Conservation (phyloP, 768 basidiomycete species). For the Psilocybe subaeruginosa region DNA sequence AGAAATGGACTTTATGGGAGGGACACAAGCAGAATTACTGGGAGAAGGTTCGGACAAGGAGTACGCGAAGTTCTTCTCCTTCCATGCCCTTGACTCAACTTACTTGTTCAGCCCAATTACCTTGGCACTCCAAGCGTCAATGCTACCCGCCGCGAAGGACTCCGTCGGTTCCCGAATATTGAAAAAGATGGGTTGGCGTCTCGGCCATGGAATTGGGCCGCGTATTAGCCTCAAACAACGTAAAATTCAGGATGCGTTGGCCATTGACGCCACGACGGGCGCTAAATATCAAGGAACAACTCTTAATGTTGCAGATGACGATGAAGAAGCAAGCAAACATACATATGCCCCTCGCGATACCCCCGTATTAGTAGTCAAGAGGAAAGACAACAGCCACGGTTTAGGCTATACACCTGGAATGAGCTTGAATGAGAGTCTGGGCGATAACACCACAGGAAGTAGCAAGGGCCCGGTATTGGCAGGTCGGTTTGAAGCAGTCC, state of each 20-base stretch:
- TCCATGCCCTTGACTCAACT: background rate
- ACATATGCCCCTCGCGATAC: conserved; percentile 85
- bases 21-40: conserved; percentile 50
- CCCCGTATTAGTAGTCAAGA: conserved; percentile 56
- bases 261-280: conserved; percentile 35
- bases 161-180: conserved; percentile 86
- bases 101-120: conserved; percentile 55
- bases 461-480: conserved; percentile 57
- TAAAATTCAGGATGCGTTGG: conserved; percentile 67
- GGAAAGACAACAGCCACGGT: conserved; percentile 81
- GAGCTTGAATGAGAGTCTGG: conserved; percentile 63
- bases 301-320: conserved; percentile 53
- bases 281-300: conserved; percentile 31
- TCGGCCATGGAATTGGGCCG: conserved; percentile 93
- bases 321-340: conserved; percentile 87
- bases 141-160: conserved; percentile 76
- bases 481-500: conserved; percentile 36
- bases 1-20: conserved; percentile 70
- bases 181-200: conserved; percentile 94
- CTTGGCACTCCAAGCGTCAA: conserved; percentile 59
- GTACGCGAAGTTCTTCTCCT: conserved; percentile 40
- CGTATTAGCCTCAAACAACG: conserved; percentile 79
- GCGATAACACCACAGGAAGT: conserved; percentile 29
- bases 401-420: conserved; percentile 77
- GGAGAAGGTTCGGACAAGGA: conserved; percentile 53